Base-by-base conservation (phyloP, 345 rosid genomes). In the Populus tremula region DNA sequence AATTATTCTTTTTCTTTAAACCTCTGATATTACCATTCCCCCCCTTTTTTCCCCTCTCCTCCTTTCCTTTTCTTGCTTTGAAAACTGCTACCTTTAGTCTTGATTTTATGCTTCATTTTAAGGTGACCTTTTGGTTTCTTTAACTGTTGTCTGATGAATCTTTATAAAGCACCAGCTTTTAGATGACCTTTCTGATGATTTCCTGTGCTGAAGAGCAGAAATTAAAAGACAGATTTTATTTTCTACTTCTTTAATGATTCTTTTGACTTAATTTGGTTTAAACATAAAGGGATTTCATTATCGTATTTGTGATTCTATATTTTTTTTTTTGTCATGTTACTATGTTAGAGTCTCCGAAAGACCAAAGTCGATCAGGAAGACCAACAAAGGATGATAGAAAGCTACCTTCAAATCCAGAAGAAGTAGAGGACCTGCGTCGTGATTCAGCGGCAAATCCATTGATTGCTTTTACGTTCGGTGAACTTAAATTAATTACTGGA, bases 381-480 rank as follows among this genome's bases (percentile, higher is more conserved):
- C 69, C 83, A 31, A 73, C 71, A 43, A 85, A 80, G 54, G 92
- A 92, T 68, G 84, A 73, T 38, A 85, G 84, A 6, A 93, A 87
- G 82, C 82, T 93, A 53, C 99, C 99, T 31, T 90, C 99, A 76
- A 93, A 96, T 75, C 94, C 99, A 1, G 79, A 91, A 87, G 99
- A 96, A 89, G 98, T 96, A 68, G 99, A 96, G 80, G 94, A 93
- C 82, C 77, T 96, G 25, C 92, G 99, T 9, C 91, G 94, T 13
- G 94, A 92, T 77, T 76, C 90, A 35, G 92, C 90, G 6, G 86
- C 94, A 6, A 93, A 96, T 78, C 99, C 99, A 13, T 84, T 96
- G 69, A 84, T 90, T 29, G 98, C 96, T 5, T 96, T 93, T 85
- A 86, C 94, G 5, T 93, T 82, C 64, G 90, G 88, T 31, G 99